These are phyloP conservation scores for Termitomyces sp. DNA, from an alignment of 768 basidiomycete species.

Conservation along the genomic window DNA sequence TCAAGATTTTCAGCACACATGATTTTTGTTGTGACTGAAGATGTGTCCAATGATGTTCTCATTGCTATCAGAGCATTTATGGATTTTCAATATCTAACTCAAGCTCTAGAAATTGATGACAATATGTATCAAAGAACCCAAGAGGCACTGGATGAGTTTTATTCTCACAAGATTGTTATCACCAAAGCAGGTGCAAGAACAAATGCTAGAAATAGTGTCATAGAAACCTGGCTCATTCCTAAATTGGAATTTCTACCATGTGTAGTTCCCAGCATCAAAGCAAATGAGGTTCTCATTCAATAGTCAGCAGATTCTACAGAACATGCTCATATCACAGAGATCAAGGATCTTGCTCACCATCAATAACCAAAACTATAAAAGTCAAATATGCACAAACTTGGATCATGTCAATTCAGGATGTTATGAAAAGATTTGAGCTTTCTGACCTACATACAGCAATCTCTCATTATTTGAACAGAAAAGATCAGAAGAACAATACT, in stretches of 20 bases:
- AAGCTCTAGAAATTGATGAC: conserved; percentile 24
- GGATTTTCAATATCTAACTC: conserved; percentile 27
- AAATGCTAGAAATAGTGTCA: conserved; percentile 19
- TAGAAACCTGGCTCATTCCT: conserved; percentile 35
- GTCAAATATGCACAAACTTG: conserved; percentile 29
- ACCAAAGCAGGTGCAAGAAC: conserved; percentile 21
- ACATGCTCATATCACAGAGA: conserved; percentile 25
- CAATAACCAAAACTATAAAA: conserved; percentile 30
- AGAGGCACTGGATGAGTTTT: conserved; percentile 24
- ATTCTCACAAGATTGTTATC: conserved; percentile 30
- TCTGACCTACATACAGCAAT: no score
- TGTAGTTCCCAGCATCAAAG: conserved; percentile 20
- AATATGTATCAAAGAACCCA: conserved; percentile 13
- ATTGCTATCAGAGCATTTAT: conserved; percentile 28
- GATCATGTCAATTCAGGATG: conserved; percentile 8
- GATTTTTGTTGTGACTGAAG: conserved; percentile 31
- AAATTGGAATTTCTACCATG: conserved; percentile 39
- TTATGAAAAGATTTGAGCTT: no score
- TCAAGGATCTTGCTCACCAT: conserved; percentile 27
- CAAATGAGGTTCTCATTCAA: conserved; percentile 27
- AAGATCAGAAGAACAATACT: no score
- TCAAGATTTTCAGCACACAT: conserved; percentile 32
- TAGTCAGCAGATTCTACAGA: conserved; percentile 33
- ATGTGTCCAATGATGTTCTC: conserved; percentile 24
- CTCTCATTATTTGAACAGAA: no score